Base-by-base conservation (phyloP, 164 flowering plant species). In the Buxus sempervirens region DNA sequence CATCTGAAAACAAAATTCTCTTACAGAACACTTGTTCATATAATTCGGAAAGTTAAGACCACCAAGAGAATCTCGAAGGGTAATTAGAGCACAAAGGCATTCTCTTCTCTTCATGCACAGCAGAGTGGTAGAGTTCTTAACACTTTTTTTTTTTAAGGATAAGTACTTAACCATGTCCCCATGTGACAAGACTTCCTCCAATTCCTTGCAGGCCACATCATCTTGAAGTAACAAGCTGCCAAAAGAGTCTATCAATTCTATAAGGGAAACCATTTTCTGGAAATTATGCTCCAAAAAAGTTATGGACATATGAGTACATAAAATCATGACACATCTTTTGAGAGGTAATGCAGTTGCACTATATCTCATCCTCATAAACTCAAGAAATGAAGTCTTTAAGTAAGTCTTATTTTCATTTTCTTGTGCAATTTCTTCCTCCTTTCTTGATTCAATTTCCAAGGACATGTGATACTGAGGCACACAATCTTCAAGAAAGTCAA, bases 401-500 rank as follows among this genome's bases (percentile, higher is more conserved):
- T 72, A 54, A 3, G 58, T 59, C 49, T 59, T 66, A 45, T 57
- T 51, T 66, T 75, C 78, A 70, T 84, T 81, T 49, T 80, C 84
- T 32, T 80, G 16, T 27, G 28, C 73, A 22, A 72, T 67, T 18
- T 64, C 60, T 68, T 86, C 80, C 22, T 72, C 67, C n/a, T n/a
- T n/a, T n/a, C n/a, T n/a, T n/a, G n/a, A n/a, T n/a, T n/a, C n/a
- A n/a, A n/a, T n/a, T n/a, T n/a, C n/a, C n/a, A n/a, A n/a, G n/a
- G n/a, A n/a, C n/a, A n/a, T n/a, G n/a, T n/a, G n/a, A n/a, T n/a
- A n/a, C n/a, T n/a, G n/a, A n/a, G n/a, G n/a, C n/a, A n/a, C n/a
- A n/a, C n/a, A n/a, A n/a, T n/a, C n/a, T 69, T 83, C 81, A 62
- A 90, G 81, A 62, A 88, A 77, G 62, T 77, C 70, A 14, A 80